Evolutionary conservation across 2,329 filamentous ascomycete species (phyloP).

Genomic region (Verticillium tricorpus): DNA sequence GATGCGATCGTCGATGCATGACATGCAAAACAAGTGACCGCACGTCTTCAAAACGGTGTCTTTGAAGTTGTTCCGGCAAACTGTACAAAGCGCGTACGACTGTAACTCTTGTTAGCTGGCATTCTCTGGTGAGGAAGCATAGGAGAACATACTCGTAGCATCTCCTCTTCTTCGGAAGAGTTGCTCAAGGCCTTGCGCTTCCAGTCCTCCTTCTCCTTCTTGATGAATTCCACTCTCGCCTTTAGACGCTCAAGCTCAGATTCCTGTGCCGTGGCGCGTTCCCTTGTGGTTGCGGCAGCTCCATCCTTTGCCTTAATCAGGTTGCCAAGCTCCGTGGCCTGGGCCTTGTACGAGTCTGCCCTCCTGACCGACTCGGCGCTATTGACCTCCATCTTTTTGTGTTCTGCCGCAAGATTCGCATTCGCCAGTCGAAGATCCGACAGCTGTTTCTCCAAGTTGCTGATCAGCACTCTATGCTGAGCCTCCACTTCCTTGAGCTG

Average conservation of each 20-base stretch:
- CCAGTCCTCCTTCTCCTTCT: slow-evolving; percentile 81
- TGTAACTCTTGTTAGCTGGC: slow-evolving; percentile 10
- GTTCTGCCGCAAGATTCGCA: slow-evolving; percentile 63
- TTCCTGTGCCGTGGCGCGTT: slow-evolving; percentile 59
- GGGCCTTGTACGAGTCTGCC: slow-evolving; percentile 67
- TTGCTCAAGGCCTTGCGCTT: slow-evolving; percentile 79
- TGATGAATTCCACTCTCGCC: slow-evolving; percentile 69
- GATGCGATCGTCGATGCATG: slow-evolving; percentile 85
- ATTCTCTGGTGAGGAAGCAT: not conserved
- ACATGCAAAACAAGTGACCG: slow-evolving; percentile 89
- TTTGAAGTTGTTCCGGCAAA: slow-evolving; percentile 91
- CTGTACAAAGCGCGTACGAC: slow-evolving; percentile 65
- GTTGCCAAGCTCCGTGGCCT: slow-evolving; percentile 72
- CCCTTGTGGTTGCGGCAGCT: slow-evolving; percentile 42
- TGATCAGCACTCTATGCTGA: slow-evolving; percentile 68
- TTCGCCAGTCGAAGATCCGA: slow-evolving; percentile 78
- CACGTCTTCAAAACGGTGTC: slow-evolving; percentile 91
- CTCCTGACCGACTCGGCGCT: slow-evolving; percentile 65
- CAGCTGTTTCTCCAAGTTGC: slow-evolving; percentile 87
- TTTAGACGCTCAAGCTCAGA: slow-evolving; percentile 77
- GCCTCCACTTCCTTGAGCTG: slow-evolving; percentile 88
- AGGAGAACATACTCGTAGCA: slow-evolving; percentile 69
- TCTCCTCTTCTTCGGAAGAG: slow-evolving; percentile 76
- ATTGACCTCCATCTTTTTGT: slow-evolving; percentile 70
- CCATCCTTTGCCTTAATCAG: slow-evolving; percentile 73